Conservation (phyloP, 495 filamentous ascomycete species). For the Aspergillus olivimuriae region DNA sequence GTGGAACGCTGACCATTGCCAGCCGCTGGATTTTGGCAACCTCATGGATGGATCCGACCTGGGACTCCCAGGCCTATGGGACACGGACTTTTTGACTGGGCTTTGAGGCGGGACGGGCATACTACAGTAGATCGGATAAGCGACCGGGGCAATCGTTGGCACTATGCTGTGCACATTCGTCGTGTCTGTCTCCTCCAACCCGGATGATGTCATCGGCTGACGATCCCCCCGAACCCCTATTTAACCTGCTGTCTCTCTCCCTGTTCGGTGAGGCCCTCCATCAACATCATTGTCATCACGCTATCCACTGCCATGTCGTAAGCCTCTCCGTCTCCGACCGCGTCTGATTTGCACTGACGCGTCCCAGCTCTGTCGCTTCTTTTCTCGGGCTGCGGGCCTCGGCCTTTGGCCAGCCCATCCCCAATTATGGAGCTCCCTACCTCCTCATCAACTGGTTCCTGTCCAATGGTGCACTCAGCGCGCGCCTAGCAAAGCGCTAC, state of each 20-base stretch:
- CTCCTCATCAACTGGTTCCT: slow-evolving; percentile 42
- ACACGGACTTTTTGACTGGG: slow-evolving; percentile 20
- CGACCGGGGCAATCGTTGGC: background rate
- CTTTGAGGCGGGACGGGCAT: background rate
- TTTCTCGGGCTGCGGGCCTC: slow-evolving; percentile 22
- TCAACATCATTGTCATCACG: too few relatives aligned
- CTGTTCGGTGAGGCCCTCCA: too few relatives aligned
- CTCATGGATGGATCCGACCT: slow-evolving; percentile 29
- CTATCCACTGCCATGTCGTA: slow-evolving; percentile 11
- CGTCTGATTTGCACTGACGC: too few relatives aligned
- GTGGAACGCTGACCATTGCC: slow-evolving; percentile 17
- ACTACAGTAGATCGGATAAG: background rate
- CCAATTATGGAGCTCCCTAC: slow-evolving; percentile 34
- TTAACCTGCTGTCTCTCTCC: too few relatives aligned
- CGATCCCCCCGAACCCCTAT: too few relatives aligned
- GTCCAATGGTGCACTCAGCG: slow-evolving; percentile 39
- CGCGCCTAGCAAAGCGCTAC: slow-evolving; percentile 35
- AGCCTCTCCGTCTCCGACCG: background rate
- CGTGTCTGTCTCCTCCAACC: too few relatives aligned
- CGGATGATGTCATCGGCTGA: too few relatives aligned
- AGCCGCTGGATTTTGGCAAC: slow-evolving; percentile 31
- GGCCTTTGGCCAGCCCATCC: slow-evolving; percentile 9
- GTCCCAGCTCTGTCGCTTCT: slow-evolving; percentile 16
- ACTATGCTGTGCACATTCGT: too few relatives aligned
- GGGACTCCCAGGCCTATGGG: slow-evolving; percentile 24